Percentiles rank a stretch among this genome's conserved stretches.
Conservation (phyloP, 1,139 yeast species). For the Yamadazyma blattariae region DNA sequence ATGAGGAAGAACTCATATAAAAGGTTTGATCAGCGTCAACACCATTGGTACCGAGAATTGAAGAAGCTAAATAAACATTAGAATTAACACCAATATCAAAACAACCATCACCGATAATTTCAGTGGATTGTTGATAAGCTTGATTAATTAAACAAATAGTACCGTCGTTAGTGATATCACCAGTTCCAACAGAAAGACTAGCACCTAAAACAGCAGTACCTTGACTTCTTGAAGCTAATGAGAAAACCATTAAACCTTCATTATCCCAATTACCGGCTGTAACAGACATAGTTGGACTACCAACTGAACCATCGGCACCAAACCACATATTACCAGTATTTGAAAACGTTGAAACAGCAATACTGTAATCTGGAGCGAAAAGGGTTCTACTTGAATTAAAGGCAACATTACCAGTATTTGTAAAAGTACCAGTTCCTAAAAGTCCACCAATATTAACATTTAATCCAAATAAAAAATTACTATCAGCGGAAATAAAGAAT, state of each 20-base stretch:
- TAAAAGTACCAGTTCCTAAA: slow-evolving; percentile 6
- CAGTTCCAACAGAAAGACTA: not conserved
- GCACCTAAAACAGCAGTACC: slow-evolving; percentile 19
- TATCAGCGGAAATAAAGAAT: slow-evolving; percentile 17
- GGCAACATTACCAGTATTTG: slow-evolving; percentile 6
- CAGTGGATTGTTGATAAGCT: slow-evolving; percentile 23
- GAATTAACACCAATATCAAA: slow-evolving; percentile 21
- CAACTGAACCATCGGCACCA: slow-evolving; percentile 20
- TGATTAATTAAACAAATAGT: slow-evolving; percentile 27
- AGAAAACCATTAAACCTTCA: slow-evolving; percentile 22
- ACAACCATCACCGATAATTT: slow-evolving; percentile 28
- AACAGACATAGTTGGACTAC: slow-evolving; percentile 17
- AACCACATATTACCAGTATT: slow-evolving; percentile 27
- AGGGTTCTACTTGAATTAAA: slow-evolving; percentile 18
- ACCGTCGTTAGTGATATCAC: slow-evolving; percentile 25
- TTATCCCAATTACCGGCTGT: slow-evolving; percentile 21
- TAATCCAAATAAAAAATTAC: slow-evolving; percentile 6
- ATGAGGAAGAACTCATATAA: slow-evolving; percentile 18
- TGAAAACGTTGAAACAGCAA: slow-evolving; percentile 18
- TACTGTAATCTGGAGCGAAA: slow-evolving; percentile 16
- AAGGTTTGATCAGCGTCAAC: slow-evolving; percentile 18
- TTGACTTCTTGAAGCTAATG: slow-evolving; percentile 16
- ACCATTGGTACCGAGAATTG: slow-evolving; percentile 13
- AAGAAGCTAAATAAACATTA: slow-evolving; percentile 18
- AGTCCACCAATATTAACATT: slow-evolving; percentile 3